These are phyloP conservation scores for Acer saccharum DNA, from an alignment of 345 rosid species.

Conservation along the genomic window DNA sequence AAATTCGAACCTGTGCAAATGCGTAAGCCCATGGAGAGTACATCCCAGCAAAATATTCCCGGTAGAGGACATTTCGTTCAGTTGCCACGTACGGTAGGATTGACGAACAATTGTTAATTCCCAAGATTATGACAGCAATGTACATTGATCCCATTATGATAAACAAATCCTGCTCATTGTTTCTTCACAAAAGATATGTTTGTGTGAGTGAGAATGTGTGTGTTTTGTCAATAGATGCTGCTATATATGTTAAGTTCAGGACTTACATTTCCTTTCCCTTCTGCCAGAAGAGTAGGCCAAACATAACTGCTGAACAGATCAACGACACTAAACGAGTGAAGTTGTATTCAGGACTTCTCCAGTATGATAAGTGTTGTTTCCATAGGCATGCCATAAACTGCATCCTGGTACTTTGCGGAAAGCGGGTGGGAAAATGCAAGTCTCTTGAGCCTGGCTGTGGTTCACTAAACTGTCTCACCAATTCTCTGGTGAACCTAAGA, in stretches of 20 bases:
- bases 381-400: constrained; percentile 52
- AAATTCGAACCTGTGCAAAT: constrained; percentile 13
- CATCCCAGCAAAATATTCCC: constrained; percentile 15
- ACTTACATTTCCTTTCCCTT: constrained; percentile 30
- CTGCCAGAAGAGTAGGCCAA: constrained; percentile 35
- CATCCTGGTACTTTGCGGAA: constrained; percentile 33
- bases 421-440: constrained; percentile 38
- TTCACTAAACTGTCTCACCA: constrained; percentile 38
- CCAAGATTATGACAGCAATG: background rate
- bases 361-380: constrained; percentile 60
- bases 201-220: background rate
- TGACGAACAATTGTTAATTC: constrained; percentile 13
- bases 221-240: background rate
- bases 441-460: constrained; percentile 38
- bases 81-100: constrained; percentile 4
- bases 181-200: background rate
- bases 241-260: background rate
- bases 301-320: constrained; percentile 22
- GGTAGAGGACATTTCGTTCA: constrained; percentile 7
- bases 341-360: constrained; percentile 55
- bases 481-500: constrained; percentile 35
- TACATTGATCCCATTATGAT: background rate
- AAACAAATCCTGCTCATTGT: constrained; percentile 9
- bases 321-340: constrained; percentile 36
- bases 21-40: constrained; percentile 17